phyloP scores from a whole-genome alignment of 495 filamentous ascomycete species.

The Parathielavia hyrcaniae region DNA sequence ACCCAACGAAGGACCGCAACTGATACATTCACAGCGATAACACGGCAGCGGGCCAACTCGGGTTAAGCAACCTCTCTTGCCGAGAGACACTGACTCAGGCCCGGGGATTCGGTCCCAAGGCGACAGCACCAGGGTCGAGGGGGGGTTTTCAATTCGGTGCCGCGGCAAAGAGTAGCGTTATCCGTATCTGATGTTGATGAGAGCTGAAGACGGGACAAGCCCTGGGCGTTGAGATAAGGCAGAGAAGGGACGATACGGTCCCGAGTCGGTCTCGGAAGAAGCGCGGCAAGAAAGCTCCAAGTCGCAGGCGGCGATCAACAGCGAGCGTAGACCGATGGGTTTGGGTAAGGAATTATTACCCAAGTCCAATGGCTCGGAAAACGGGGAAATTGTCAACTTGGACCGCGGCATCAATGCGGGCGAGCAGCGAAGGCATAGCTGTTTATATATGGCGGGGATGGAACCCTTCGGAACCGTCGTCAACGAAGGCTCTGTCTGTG shows the following conservation, averaged over 20 bases:
- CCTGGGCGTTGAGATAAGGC: neutral
- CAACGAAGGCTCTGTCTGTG: constrained; percentile 1
- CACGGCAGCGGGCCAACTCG: neutral
- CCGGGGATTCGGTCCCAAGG: no score
- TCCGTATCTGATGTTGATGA: no score
- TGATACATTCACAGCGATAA: constrained; percentile 1
- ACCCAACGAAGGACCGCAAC: constrained; percentile 6
- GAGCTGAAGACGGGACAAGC: no score
- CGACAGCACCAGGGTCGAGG: neutral
- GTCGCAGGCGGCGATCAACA: neutral
- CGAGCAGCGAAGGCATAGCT: neutral
- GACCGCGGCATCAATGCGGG: neutral
- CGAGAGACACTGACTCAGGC: constrained; percentile 1
- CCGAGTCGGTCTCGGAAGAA: no score
- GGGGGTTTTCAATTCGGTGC: neutral
- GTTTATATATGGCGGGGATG: no score
- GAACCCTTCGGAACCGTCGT: neutral
- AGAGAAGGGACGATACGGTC: neutral
- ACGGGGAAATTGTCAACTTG: constrained; percentile 6
- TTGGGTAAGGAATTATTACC: no score
- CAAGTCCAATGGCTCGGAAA: neutral
- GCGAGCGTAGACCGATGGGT: neutral
- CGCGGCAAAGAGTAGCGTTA: no score
- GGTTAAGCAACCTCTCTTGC: neutral
- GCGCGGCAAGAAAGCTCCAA: neutral